These are phyloP conservation scores for Trichoderma oligosporum DNA, from an alignment of 2,329 filamentous ascomycete genomes.

Conservation along the genomic window DNA sequence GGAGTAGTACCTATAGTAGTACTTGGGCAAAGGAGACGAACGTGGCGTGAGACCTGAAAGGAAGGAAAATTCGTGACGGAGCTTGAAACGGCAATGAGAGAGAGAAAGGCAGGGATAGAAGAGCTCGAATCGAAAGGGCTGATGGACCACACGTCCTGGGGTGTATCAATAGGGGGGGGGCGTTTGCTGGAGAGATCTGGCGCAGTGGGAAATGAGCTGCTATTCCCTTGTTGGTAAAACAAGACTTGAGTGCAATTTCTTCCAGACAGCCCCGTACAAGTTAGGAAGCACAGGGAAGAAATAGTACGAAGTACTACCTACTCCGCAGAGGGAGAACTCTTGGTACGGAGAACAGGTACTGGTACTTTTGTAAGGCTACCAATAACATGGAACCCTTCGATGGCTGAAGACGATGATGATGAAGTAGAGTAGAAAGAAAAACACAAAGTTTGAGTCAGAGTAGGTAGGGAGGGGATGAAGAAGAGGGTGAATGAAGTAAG, in stretches of 20 bases:
- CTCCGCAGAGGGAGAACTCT: not conserved
- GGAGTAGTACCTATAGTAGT: not conserved
- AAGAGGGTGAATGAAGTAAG: not conserved
- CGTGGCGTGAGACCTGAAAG: slow-evolving; percentile 11
- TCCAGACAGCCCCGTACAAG: slow-evolving; percentile 6
- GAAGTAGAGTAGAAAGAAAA: not conserved
- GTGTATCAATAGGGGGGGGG: slow-evolving; percentile 20
- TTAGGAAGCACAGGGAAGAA: not conserved
- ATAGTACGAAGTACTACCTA: no score
- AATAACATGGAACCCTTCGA: not conserved
- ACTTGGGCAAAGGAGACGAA: not conserved
- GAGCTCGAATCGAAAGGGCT: slow-evolving; percentile 16
- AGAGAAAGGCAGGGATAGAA: slow-evolving; percentile 19
- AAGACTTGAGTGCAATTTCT: slow-evolving; percentile 20
- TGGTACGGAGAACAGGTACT: not conserved
- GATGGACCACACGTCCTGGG: slow-evolving; percentile 14
- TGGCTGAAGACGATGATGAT: not conserved
- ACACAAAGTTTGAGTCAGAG: not conserved
- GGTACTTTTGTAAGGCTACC: not conserved
- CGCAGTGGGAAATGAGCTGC: slow-evolving; percentile 20
- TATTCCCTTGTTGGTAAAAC: slow-evolving; percentile 18
- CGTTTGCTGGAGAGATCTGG: slow-evolving; percentile 19
- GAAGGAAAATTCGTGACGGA: slow-evolving; percentile 15
- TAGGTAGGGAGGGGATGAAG: not conserved
- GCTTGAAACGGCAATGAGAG: slow-evolving; percentile 22